phyloP scores from a whole-genome alignment of 768 basidiomycete genomes.

The Boletus rubroflammeus region DNA sequence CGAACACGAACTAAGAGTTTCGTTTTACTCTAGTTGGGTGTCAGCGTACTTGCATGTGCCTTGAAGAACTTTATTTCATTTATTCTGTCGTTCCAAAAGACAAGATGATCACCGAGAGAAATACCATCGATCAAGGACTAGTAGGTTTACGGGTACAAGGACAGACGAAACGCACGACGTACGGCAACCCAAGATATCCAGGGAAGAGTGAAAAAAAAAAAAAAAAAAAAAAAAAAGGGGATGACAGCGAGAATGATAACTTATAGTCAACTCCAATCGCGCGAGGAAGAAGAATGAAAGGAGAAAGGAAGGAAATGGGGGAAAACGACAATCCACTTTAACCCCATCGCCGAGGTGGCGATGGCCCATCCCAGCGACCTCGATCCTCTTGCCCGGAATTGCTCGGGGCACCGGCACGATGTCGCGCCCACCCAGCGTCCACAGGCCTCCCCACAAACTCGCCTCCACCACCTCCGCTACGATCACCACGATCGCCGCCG shows the following conservation, averaged over 20 bases:
- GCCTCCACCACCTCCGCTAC: slow-evolving; percentile 4
- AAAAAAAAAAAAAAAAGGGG: background rate
- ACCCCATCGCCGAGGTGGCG: slow-evolving; percentile 28
- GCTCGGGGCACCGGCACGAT: slow-evolving; percentile 27
- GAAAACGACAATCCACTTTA: background rate
- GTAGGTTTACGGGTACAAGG: slow-evolving; percentile 13
- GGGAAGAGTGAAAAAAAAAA: background rate
- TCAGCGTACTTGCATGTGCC: background rate
- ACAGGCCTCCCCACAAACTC: slow-evolving; percentile 38
- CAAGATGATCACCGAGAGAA: background rate
- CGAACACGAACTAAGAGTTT: background rate
- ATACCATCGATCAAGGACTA: slow-evolving; percentile 1
- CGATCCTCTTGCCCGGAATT: slow-evolving; percentile 22
- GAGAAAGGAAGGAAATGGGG: too few species aligned
- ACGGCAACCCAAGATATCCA: slow-evolving; percentile 8
- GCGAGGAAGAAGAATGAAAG: background rate
- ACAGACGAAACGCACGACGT: slow-evolving; percentile 6
- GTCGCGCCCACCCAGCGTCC: slow-evolving; percentile 38
- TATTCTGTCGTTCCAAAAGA: background rate
- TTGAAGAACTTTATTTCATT: background rate
- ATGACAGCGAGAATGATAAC: slow-evolving; percentile 18
- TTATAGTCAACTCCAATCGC: slow-evolving; percentile 15
- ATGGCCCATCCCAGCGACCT: slow-evolving; percentile 26
- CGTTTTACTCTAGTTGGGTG: background rate
- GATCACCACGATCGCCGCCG: background rate